A percentile compares a stretch with the other conserved stretches of the same genome.
These are phyloP conservation scores for Elsinoe australis DNA, from an alignment of 2,329 filamentous ascomycete genomes.

Conservation along the genomic window DNA sequence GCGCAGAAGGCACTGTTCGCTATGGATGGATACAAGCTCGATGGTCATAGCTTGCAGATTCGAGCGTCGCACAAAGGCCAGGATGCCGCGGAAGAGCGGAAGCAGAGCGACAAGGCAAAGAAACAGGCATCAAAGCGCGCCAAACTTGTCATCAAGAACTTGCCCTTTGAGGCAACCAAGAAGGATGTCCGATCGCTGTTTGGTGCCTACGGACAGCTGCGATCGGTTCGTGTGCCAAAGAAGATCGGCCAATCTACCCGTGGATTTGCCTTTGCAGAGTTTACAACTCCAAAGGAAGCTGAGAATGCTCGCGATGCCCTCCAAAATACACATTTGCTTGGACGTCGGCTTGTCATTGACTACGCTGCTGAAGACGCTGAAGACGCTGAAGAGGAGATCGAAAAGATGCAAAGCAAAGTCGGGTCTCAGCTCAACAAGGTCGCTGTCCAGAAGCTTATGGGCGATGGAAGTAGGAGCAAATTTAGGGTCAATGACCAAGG, in stretches of 20 bases:
- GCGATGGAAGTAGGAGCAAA: conserved; percentile 67
- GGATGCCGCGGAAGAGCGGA: conserved; percentile 80
- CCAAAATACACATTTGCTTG: conserved; percentile 85
- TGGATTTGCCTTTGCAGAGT: conserved; percentile 96
- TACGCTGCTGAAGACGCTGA: conserved; percentile 82
- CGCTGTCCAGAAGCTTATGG: conserved; percentile 78
- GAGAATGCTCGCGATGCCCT: conserved; percentile 84
- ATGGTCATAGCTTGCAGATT: conserved; percentile 76
- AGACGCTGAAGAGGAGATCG: conserved; percentile 91
- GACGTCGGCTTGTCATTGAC: conserved; percentile 80
- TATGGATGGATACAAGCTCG: conserved; percentile 87
- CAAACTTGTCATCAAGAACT: conserved; percentile 96
- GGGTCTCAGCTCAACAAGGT: conserved; percentile 85
- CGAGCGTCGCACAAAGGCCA: conserved; percentile 79
- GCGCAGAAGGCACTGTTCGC: conserved; percentile 70
- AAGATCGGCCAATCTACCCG: conserved; percentile 84
- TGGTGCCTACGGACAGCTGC: conserved; percentile 81
- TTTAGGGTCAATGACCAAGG: conserved; percentile 60
- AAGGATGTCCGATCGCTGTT: conserved; percentile 84
- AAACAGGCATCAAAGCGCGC: conserved; percentile 69
- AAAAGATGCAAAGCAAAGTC: conserved; percentile 94
- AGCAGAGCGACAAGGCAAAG: conserved; percentile 74
- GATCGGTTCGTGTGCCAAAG: conserved; percentile 86
- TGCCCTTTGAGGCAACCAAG: conserved; percentile 91
- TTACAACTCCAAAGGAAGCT: conserved; percentile 83